A percentile compares a stretch with the other conserved stretches of the same genome.
These are phyloP conservation scores for Acanthamoeba healyi DNA, from an alignment of 208 protist genomes.

Conservation along the genomic window DNA sequence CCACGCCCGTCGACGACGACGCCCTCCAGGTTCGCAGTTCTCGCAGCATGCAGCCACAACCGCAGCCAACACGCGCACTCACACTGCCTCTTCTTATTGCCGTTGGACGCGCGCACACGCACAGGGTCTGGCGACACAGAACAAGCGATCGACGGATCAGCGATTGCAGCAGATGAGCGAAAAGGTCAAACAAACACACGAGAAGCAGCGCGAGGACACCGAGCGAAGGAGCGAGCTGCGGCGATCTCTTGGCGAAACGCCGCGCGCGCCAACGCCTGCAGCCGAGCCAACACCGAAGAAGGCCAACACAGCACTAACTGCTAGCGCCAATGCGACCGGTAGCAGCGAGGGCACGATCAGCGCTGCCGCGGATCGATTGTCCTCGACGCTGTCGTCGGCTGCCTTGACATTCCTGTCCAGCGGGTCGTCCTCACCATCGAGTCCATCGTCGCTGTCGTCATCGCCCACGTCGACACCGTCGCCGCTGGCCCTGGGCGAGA, in stretches of 20 bases:
- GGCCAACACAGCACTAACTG: too few species aligned
- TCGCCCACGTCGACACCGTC: background rate
- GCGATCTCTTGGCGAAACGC: background rate
- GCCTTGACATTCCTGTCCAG: background rate
- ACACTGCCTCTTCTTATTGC: background rate
- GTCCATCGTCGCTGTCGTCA: background rate
- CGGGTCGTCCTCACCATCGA: background rate
- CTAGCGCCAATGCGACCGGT: too few species aligned
- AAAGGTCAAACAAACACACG: background rate
- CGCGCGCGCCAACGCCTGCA: background rate
- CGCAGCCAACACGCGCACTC: background rate
- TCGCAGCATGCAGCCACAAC: background rate
- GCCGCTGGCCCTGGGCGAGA: conserved; percentile 26
- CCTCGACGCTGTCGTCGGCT: background rate
- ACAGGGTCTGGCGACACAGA: background rate
- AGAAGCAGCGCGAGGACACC: background rate
- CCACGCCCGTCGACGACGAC: conserved; percentile 1
- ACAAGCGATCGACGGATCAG: background rate
- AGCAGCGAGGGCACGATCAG: too few species aligned
- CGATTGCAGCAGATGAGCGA: conserved; percentile 40
- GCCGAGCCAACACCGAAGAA: too few species aligned
- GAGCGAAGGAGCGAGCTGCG: conserved; percentile 23
- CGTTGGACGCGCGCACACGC: background rate
- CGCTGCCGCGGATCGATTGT: background rate
- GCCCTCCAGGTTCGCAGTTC: background rate